These are phyloP conservation scores for Hebeloma cylindrosporum DNA, from an alignment of 768 basidiomycete genomes.

Conservation along the genomic window DNA sequence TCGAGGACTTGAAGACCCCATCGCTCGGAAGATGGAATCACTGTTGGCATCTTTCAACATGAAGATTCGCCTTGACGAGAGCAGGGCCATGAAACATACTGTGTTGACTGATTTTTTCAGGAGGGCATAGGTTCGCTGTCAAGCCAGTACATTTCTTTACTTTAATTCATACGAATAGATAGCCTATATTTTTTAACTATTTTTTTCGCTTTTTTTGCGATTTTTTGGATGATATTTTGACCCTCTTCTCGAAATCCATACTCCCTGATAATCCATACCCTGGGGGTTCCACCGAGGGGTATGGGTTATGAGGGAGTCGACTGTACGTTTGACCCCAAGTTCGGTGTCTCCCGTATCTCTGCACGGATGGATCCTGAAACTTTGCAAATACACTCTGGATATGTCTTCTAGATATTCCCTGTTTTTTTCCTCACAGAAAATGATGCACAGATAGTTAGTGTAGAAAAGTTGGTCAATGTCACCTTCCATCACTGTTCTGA, in stretches of 20 bases:
- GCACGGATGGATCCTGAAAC: no score
- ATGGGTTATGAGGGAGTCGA: constrained; percentile 15
- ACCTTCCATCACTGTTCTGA: no score
- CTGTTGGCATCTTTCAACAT: constrained; percentile 20
- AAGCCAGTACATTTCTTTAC: background rate
- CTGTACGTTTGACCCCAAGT: no score
- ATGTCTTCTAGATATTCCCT: no score
- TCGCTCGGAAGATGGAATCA: constrained; percentile 23
- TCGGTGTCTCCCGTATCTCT: no score
- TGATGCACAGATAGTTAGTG: no score
- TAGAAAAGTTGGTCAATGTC: no score
- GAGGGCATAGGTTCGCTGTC: constrained; percentile 3
- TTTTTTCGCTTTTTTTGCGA: constrained; percentile 11
- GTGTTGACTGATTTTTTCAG: constrained; percentile 19
- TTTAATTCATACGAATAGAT: background rate
- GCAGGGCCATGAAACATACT: constrained; percentile 15
- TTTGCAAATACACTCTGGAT: no score
- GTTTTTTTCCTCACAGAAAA: no score
- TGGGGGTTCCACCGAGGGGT: constrained; percentile 11
- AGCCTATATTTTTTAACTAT: background rate
- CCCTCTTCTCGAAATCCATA: constrained; percentile 5
- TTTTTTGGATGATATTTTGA: constrained; percentile 4
- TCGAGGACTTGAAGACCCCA: constrained; percentile 19
- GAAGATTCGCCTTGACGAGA: constrained; percentile 17
- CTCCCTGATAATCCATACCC: constrained; percentile 10